phyloP scores from a whole-genome alignment of 2,329 filamentous ascomycete species.

The Colletotrichum tabaci region DNA sequence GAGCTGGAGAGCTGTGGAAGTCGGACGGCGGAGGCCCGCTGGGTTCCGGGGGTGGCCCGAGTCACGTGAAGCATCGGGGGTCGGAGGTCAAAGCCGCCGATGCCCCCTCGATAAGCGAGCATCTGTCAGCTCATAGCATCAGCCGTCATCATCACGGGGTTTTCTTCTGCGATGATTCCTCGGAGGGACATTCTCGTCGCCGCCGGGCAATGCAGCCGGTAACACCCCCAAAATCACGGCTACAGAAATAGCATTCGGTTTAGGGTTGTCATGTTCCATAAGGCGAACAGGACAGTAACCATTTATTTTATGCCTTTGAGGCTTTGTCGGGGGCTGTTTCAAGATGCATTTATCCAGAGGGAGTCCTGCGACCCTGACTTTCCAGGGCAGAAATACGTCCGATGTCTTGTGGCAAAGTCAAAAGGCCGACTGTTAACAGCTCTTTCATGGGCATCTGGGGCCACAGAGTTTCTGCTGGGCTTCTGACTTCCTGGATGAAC shows the following conservation, averaged over 20 bases:
- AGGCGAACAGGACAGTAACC: background rate
- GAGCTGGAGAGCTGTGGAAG: background rate
- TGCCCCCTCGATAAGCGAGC: background rate
- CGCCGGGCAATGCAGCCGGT: background rate
- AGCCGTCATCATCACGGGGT: background rate
- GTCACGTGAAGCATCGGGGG: constrained; percentile 12
- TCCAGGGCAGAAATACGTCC: background rate
- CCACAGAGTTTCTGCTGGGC: background rate
- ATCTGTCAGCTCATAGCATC: too few species aligned
- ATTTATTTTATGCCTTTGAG: constrained; percentile 11
- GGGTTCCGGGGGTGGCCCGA: background rate
- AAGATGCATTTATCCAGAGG: constrained; percentile 15
- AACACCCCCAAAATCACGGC: background rate
- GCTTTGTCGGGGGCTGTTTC: constrained; percentile 14
- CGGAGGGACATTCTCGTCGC: background rate
- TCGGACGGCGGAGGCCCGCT: background rate
- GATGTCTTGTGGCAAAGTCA: constrained; percentile 3
- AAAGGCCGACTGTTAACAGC: background rate
- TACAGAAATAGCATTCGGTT: background rate
- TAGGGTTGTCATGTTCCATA: background rate
- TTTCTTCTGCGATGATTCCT: background rate
- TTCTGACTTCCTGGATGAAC: background rate
- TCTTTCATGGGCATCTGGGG: background rate
- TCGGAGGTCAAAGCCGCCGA: constrained; percentile 7
- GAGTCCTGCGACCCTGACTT: background rate